These are phyloP conservation scores for barrel medic (Medicago truncatula) DNA, from an alignment of 306 rosid species.

Conservation along the genomic window DNA sequence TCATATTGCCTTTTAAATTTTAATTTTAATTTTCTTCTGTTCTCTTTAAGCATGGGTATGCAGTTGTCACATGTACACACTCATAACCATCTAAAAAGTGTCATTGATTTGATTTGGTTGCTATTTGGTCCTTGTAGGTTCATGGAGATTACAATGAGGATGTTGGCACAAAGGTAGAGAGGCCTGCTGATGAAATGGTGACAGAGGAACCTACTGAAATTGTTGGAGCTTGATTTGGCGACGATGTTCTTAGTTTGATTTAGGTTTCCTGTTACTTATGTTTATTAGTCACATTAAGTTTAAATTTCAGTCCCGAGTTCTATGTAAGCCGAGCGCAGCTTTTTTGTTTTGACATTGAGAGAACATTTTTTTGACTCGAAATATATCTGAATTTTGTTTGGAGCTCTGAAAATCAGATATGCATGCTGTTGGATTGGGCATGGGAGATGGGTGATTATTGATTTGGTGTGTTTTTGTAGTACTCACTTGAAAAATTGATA, in stretches of 20 bases:
- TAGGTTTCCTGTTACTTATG: conserved; percentile 22
- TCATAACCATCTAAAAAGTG: neutral
- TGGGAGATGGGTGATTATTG: neutral
- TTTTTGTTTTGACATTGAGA: too few species aligned
- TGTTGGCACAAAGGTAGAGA: conserved; percentile 80
- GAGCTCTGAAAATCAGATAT: neutral
- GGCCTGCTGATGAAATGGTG: conserved; percentile 75
- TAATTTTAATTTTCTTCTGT: too few species aligned
- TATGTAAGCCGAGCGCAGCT: conserved; percentile 26
- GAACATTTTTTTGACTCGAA: conserved; percentile 41
- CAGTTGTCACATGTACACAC: neutral
- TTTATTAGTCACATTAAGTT: conserved; percentile 16
- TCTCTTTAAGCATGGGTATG: neutral
- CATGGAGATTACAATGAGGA: conserved; percentile 84
- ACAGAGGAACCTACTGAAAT: conserved; percentile 65
- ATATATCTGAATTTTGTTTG: conserved; percentile 1
- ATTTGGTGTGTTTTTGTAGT: neutral
- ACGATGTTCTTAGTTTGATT: conserved; percentile 13
- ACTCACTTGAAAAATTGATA: too few species aligned
- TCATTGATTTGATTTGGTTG: neutral
- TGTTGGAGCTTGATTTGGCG: conserved; percentile 68
- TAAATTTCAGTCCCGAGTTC: neutral
- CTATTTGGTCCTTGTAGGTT: conserved; percentile 54
- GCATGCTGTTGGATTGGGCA: neutral
- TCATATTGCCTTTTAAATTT: too few species aligned